phyloP scores from a whole-genome alignment of 148 eudicot genomes.

The Camellia japonica region DNA sequence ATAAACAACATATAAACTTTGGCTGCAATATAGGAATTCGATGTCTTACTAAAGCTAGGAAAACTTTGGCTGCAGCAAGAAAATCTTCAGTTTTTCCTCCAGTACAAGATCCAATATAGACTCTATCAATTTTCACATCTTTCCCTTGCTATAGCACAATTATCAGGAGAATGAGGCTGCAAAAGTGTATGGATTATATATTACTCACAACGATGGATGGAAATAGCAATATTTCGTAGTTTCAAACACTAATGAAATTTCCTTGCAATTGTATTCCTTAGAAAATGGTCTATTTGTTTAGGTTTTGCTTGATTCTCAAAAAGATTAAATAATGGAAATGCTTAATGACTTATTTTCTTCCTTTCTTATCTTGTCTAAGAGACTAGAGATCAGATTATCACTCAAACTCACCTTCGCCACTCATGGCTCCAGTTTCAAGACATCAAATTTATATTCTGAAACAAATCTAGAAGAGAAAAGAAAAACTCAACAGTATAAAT shows the following conservation, averaged over 20 bases:
- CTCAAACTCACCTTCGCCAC: slow-evolving; percentile 76
- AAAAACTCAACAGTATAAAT: slow-evolving; percentile 3
- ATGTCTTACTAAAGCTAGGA: slow-evolving; percentile 74
- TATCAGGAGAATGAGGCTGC: slow-evolving; percentile 99
- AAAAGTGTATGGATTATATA: slow-evolving; percentile 9
- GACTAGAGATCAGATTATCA: slow-evolving; percentile 1
- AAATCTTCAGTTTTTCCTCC: slow-evolving; percentile 99
- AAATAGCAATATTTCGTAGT: background rate
- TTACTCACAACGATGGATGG: background rate
- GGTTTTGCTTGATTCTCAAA: background rate
- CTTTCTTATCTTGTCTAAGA: background rate
- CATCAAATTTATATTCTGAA: slow-evolving; percentile 76
- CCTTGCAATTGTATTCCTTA: background rate
- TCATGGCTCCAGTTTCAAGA: slow-evolving; percentile 92
- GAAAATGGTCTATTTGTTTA: background rate
- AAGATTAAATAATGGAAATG: background rate
- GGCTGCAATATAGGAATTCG: background rate
- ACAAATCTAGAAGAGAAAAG: slow-evolving; percentile 46
- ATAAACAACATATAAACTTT: background rate
- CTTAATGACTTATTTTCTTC: background rate
- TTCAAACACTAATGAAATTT: background rate
- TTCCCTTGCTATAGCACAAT: slow-evolving; percentile 94
- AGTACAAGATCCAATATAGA: slow-evolving; percentile 95
- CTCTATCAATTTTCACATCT: slow-evolving; percentile 97
- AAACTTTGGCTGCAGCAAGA: slow-evolving; percentile 88